Percentiles rank a stretch among this genome's conserved stretches.
Conservation (phyloP, 352 stramenopile species). For the Phytophthora citricola region DNA sequence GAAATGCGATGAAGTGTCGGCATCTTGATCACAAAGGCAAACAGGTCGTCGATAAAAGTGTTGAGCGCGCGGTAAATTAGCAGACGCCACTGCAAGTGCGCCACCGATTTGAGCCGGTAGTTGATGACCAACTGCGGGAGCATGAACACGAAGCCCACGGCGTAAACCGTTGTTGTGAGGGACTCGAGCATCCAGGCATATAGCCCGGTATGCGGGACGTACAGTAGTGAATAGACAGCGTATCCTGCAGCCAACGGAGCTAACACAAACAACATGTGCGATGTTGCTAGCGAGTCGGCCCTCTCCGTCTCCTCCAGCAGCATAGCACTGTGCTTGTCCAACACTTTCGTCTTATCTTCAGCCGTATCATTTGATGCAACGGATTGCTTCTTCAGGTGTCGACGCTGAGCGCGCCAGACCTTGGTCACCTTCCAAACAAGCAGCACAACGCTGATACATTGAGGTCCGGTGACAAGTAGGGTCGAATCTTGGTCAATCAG, state of each 20-base stretch:
- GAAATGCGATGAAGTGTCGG: conserved; percentile 91
- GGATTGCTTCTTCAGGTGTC: conserved; percentile 11
- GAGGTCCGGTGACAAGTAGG: conserved; percentile 90
- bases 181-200: conserved; percentile 90
- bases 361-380: conserved; percentile 21
- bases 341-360: conserved; percentile 41
- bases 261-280: conserved; percentile 82
- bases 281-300: conserved; percentile 86
- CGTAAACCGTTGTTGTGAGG: conserved; percentile 89
- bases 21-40: conserved; percentile 93
- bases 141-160: conserved; percentile 92
- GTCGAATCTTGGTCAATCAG: conserved; percentile 96
- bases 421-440: conserved; percentile 92
- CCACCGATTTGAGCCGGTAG: conserved; percentile 92
- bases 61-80: conserved; percentile 95
- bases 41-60: conserved; percentile 94
- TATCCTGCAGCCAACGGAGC: conserved; percentile 81
- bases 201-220: conserved; percentile 82
- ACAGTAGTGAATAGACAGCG: conserved; percentile 82
- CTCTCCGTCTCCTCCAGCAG: conserved; percentile 53
- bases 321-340: conserved; percentile 33
- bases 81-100: conserved; percentile 93
- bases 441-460: conserved; percentile 72
- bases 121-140: conserved; percentile 95
- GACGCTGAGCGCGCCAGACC: conserved; percentile 49